Conservation (phyloP, 2,329 filamentous ascomycete species). For the Zymoseptoria pseudotritici region DNA sequence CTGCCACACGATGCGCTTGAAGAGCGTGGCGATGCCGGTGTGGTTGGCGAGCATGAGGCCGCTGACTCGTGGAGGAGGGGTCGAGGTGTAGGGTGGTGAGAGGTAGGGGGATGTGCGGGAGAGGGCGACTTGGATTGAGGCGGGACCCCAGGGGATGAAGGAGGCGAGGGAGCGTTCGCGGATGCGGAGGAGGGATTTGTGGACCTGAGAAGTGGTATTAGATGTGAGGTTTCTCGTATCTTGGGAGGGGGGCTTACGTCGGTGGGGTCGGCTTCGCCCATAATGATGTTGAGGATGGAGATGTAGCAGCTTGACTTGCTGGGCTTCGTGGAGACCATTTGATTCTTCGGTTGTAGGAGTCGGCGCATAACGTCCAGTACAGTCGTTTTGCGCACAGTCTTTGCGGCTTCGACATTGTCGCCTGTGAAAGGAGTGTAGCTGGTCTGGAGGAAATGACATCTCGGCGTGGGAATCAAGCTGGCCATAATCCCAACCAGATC, state of each 20-base stretch:
- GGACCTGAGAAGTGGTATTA: conserved; percentile 47
- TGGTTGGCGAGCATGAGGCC: conserved; percentile 98
- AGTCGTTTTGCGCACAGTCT: conserved; percentile 96
- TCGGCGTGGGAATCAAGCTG: conserved; percentile 88
- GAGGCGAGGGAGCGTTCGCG: conserved; percentile 87
- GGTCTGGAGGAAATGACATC: conserved; percentile 97
- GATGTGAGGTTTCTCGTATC: background rate
- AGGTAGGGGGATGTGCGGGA: conserved; percentile 97
- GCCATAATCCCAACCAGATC: conserved; percentile 95
- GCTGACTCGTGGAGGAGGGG: conserved; percentile 79
- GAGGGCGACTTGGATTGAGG: conserved; percentile 92
- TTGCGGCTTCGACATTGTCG: conserved; percentile 91
- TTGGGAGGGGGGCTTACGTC: conserved; percentile 49
- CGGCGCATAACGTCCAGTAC: conserved; percentile 96
- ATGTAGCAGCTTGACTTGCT: conserved; percentile 99
- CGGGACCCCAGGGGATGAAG: conserved; percentile 97
- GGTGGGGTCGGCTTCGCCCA: conserved; percentile 95
- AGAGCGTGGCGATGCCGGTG: conserved; percentile 92
- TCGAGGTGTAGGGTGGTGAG: conserved; percentile 86
- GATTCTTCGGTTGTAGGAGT: conserved; percentile 92
- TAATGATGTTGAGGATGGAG: conserved; percentile 96
- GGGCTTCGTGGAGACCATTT: conserved; percentile 95
- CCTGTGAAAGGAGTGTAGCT: conserved; percentile 97
- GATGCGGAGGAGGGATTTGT: conserved; percentile 95
- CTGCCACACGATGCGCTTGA: conserved; percentile 85